Base-by-base conservation (phyloP, 768 basidiomycete genomes). In the Amanita pallidorosea region DNA sequence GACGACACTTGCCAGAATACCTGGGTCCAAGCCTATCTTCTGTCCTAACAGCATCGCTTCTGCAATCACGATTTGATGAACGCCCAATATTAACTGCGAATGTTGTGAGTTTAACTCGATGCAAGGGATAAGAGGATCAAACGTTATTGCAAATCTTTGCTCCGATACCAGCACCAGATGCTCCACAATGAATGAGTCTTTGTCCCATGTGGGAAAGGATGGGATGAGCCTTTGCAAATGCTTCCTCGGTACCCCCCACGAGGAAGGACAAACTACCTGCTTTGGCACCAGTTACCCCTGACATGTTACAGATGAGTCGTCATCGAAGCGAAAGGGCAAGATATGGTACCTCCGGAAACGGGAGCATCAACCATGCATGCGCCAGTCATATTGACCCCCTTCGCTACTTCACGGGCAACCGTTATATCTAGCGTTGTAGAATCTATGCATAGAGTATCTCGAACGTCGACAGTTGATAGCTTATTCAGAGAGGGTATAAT, bases 81-180 rank as follows among this genome's bases (percentile, higher is more conserved):
- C 83, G 3, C 85, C 87, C 37, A 88, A 67, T 22, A 86, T 71
- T 25, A 83, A 70, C 63, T 33, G 54, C 35, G 48, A 60, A 60
- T 5, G 33, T 27, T 46, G 55, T 37, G 11, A 31, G 41, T 42
- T 15, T 51, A 31, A 49, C 18, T 27, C 53, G 29, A 51, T 50
- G 48, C 51, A 54, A 25, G 43, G 45, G 17, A 52, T 41, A 42
- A 51, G 18, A 56, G 36, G 67, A 7, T 47, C 65, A 58, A 52
- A 80, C 75, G 64, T 94, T 94, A 66, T 93, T 94, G 68, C 88
- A 91, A 34, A 94, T 90, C 69, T 94, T 94, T 2, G 90, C 89
- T 1, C 79, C 89, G 8, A 94, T 67, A 0, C 91, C 91, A 2
- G 85, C 74, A 9, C 91, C 88, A 4, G 85, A 85, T 7, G 76